Base-by-base conservation (phyloP, 495 filamentous ascomycete genomes). In the Trichoderma gamsii region DNA sequence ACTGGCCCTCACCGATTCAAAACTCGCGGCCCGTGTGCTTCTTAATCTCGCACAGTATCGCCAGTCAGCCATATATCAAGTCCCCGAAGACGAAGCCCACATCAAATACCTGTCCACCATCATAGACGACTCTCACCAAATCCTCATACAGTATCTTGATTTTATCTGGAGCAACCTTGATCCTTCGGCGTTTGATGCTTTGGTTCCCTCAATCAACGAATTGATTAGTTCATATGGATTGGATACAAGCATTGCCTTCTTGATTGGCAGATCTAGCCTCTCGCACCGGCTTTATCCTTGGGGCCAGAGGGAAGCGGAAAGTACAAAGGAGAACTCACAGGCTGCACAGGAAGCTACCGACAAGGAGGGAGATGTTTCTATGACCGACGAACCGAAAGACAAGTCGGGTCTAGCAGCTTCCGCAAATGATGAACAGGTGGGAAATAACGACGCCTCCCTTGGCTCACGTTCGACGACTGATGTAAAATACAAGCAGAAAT, bases 41-140 rank as follows among this genome's bases (percentile, higher is more conserved):
- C 85, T 97, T 70, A 87, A 93, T 52, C 92, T 99, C 73, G 93
- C 93, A 2, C 93, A 96, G 71, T 90, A 97, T 73, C 85, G 91
- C 38, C 86, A 92, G 72, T 89, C 87, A 12, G 93, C 90, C 70
- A 85, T 95, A 41, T 94, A 87, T 76, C 86, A 85, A 21, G 79
- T 90, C 43, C 78, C 84, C 7, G 87, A 91, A 56, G 79, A 80
- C 38, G 84, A 87, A 27, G 87, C 89, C 2, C 90, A 92, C 71
- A 83, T 86, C 76, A 99, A 98, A 73, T 83, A 95, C 38, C 74
- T 97, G 16, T 89, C 90, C 9, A 89, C 90, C 67, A 85, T 97
- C 64, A 87, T 96, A 64, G 96, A 99, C 72, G 92, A 96, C 75
- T 90, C 97, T 35, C 91, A 96, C 70, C 84, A 87, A 32, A 85